Percentiles rank a stretch among this genome's conserved stretches.
phyloP scores from a whole-genome alignment of 164 flowering plant genomes.

The Cinnamomum chago region DNA sequence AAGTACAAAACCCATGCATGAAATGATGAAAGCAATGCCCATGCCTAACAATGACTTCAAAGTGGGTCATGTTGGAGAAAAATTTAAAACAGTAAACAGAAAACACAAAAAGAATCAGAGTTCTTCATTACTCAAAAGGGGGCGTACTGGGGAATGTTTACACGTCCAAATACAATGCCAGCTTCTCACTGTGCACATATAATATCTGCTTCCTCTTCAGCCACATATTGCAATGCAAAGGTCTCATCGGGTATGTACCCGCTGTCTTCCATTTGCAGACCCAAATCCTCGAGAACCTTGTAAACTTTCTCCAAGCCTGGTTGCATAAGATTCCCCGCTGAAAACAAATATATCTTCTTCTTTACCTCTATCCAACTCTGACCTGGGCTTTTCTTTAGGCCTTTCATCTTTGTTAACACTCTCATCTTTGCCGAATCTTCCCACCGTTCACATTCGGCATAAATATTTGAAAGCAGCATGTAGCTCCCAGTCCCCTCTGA shows the following conservation, averaged over 20 bases:
- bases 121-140: conserved; percentile 30
- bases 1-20: conserved; percentile 22
- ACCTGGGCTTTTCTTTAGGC: conserved; percentile 63
- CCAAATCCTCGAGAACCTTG: conserved; percentile 37
- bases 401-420: conserved; percentile 48
- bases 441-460: conserved; percentile 65
- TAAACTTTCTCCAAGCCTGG: conserved; percentile 35
- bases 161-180: conserved; percentile 34
- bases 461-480: conserved; percentile 68
- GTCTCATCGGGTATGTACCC: conserved; percentile 22
- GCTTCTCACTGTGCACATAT: conserved; percentile 36
- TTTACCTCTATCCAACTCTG: conserved; percentile 79
- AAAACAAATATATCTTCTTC: conserved; percentile 51
- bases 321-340: conserved; percentile 42
- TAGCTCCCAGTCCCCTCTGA: conserved; percentile 49
- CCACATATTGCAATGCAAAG: conserved; percentile 30
- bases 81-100: conserved; percentile 28
- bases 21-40: conserved; percentile 27
- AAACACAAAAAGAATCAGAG: conserved; percentile 26
- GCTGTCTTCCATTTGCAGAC: conserved; percentile 40
- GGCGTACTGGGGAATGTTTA: conserved; percentile 18
- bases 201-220: conserved; percentile 24
- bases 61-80: conserved; percentile 18
- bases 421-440: conserved; percentile 72
- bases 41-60: conserved; percentile 32